Conservation (phyloP, 108 stramenopile genomes). For the Discostella pseudostelligera region DNA sequence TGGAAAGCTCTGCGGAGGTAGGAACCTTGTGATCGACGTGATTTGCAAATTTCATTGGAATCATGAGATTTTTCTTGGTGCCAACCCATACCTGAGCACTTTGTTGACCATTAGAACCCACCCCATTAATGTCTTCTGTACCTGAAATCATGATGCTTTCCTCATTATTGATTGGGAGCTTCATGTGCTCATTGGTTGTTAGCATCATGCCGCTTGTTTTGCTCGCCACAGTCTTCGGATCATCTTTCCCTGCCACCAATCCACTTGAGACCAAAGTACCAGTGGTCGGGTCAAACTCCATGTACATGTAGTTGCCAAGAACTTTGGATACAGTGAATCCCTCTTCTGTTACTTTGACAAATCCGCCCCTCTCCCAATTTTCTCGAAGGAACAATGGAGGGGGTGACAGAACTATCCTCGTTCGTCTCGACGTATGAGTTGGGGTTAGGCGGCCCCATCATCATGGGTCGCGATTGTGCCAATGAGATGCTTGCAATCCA, state of each 20-base stretch:
- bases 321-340: neutral
- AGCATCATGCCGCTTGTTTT: constrained; percentile 1
- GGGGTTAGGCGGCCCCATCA: too few species aligned
- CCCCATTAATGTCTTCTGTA: neutral
- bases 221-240: neutral
- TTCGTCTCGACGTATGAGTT: constrained; percentile 1
- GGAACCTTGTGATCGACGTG: constrained; percentile 28
- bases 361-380: neutral
- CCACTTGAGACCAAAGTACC: constrained; percentile 2
- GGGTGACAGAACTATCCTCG: constrained; percentile 1
- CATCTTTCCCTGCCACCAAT: constrained; percentile 1
- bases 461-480: too few species aligned
- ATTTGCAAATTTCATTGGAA: constrained; percentile 36
- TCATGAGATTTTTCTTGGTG: constrained; percentile 32
- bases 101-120: neutral
- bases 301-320: constrained; percentile 1
- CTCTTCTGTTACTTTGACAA: neutral
- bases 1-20: constrained; percentile 38
- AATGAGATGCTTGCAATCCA: too few species aligned
- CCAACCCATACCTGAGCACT: too few species aligned
- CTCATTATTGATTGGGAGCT: neutral
- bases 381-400: neutral
- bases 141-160: neutral
- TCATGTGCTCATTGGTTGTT: neutral
- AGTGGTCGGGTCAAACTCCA: neutral